A percentile compares a stretch with the other conserved stretches of the same genome.
These are phyloP conservation scores for Trichophyton simii DNA, from an alignment of 2,329 filamentous ascomycete genomes.

Conservation along the genomic window DNA sequence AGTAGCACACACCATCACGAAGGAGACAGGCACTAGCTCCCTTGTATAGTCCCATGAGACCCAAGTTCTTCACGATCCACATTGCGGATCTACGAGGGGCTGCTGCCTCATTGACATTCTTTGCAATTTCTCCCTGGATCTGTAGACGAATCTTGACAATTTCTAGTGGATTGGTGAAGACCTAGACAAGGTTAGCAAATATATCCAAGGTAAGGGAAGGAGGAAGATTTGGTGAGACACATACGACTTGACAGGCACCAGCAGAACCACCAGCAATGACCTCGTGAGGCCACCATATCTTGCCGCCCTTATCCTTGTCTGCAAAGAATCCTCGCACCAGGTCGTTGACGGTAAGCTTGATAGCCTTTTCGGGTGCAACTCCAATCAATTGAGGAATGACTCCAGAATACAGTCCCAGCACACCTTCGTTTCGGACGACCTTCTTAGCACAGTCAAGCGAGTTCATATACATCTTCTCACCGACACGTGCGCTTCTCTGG, in stretches of 20 bases:
- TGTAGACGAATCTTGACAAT: conserved; percentile 99
- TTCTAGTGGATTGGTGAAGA: conserved; percentile 95
- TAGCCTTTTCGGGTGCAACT: conserved; percentile 97
- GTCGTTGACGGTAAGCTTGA: conserved; percentile 98
- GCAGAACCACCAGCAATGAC: conserved; percentile 78
- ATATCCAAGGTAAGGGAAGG: background rate
- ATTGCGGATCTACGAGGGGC: conserved; percentile 81
- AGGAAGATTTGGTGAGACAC: conserved; percentile 27
- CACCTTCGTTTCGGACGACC: conserved; percentile 83
- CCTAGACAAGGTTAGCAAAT: conserved; percentile 35
- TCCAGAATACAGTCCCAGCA: conserved; percentile 82
- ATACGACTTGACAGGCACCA: conserved; percentile 89
- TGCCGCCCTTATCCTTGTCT: conserved; percentile 58
- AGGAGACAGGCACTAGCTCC: conserved; percentile 87
- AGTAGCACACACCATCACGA: conserved; percentile 48
- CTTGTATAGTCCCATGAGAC: conserved; percentile 91
- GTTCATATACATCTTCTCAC: conserved; percentile 89
- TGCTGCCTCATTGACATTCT: conserved; percentile 59
- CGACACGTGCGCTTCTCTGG: conserved; percentile 70
- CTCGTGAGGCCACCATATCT: conserved; percentile 60
- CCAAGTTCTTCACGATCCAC: conserved; percentile 94
- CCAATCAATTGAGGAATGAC: conserved; percentile 90
- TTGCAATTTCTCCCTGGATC: conserved; percentile 90
- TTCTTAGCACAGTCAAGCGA: conserved; percentile 91
- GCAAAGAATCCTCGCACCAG: conserved; percentile 66